Evolutionary conservation across 495 filamentous ascomycete genomes (phyloP).

Genomic region (Hypoxylon cercidicola): DNA sequence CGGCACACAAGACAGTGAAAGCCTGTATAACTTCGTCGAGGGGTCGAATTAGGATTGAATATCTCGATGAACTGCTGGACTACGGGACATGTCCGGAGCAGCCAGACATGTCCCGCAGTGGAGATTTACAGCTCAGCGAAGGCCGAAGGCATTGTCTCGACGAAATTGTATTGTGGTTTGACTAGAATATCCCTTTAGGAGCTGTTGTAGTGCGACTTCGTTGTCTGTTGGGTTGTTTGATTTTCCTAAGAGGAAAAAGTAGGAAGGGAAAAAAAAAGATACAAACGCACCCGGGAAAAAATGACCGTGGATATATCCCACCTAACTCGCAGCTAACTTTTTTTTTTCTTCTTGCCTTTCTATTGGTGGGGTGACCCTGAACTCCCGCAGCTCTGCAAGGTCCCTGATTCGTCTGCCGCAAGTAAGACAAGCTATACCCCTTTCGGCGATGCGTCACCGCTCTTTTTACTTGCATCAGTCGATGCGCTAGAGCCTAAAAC

Average conservation of each 20-base stretch:
- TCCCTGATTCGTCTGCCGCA: slow-evolving; percentile 33
- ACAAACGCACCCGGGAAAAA: slow-evolving; percentile 51
- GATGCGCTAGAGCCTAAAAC: slow-evolving; percentile 39
- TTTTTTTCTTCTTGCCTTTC: slow-evolving; percentile 48
- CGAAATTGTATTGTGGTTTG: slow-evolving; percentile 68
- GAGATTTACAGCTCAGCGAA: slow-evolving; percentile 94
- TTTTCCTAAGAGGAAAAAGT: slow-evolving; percentile 48
- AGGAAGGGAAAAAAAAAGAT: slow-evolving; percentile 47
- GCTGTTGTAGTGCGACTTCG: slow-evolving; percentile 69
- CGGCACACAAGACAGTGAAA: slow-evolving; percentile 55
- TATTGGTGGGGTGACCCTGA: slow-evolving; percentile 39
- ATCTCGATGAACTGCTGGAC: slow-evolving; percentile 87
- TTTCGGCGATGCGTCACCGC: slow-evolving; percentile 43
- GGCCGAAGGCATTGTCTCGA: slow-evolving; percentile 87
- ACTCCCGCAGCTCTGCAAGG: slow-evolving; percentile 26
- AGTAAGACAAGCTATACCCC: slow-evolving; percentile 15
- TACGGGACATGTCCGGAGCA: slow-evolving; percentile 62
- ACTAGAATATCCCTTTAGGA: slow-evolving; percentile 52
- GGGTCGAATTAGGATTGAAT: slow-evolving; percentile 69
- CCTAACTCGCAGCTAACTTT: slow-evolving; percentile 36
- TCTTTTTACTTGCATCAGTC: slow-evolving; percentile 41
- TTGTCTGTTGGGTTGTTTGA: slow-evolving; percentile 64
- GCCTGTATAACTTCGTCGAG: slow-evolving; percentile 79
- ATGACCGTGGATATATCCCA: slow-evolving; percentile 33
- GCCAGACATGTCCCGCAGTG: slow-evolving; percentile 75